Percentiles rank a stretch among this genome's conserved stretches.
phyloP scores from a whole-genome alignment of 805 yeast species.

The Kluyveromyces wickerhamii region DNA sequence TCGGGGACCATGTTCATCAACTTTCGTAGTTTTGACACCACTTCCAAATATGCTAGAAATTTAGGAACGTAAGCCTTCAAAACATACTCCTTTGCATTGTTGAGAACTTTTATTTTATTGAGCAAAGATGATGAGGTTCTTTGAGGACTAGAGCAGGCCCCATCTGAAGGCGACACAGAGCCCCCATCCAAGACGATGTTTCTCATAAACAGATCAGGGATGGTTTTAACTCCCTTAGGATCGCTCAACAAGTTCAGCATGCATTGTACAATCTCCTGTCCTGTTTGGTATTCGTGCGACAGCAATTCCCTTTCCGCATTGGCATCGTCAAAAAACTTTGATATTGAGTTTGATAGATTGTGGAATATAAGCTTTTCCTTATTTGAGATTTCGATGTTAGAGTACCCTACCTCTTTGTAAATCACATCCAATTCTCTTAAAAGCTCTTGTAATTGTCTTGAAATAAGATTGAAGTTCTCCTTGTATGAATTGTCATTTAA shows the following conservation, averaged over 20 bases:
- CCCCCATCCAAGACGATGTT: constrained; percentile 19
- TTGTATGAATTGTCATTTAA: constrained; percentile 15
- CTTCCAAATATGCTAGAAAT: constrained; percentile 19
- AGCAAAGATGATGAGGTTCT: constrained; percentile 30
- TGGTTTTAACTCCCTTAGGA: constrained; percentile 32
- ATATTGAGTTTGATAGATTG: constrained; percentile 41
- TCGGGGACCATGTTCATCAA: constrained; percentile 4
- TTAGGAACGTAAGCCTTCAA: constrained; percentile 27
- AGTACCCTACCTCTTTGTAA: constrained; percentile 48
- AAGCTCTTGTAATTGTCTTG: constrained; percentile 26
- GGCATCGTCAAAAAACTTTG: constrained; percentile 34
- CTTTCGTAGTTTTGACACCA: constrained; percentile 3
- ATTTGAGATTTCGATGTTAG: constrained; percentile 39
- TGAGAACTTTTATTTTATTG: constrained; percentile 27
- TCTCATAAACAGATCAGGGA: constrained; percentile 35
- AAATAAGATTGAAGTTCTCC: constrained; percentile 27
- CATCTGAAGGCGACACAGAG: constrained; percentile 14
- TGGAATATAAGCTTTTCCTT: constrained; percentile 45
- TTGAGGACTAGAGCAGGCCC: constrained; percentile 21
- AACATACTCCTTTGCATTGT: constrained; percentile 27
- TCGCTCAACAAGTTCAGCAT: constrained; percentile 31
- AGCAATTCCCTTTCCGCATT: constrained; percentile 30
- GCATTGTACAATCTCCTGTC: constrained; percentile 23
- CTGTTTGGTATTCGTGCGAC: constrained; percentile 22
- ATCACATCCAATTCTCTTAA: constrained; percentile 37